Percentiles rank a stretch among this genome's conserved stretches.
Conservation (phyloP, 2,329 filamentous ascomycete genomes). For the Pseudogymnoascus sp. region DNA sequence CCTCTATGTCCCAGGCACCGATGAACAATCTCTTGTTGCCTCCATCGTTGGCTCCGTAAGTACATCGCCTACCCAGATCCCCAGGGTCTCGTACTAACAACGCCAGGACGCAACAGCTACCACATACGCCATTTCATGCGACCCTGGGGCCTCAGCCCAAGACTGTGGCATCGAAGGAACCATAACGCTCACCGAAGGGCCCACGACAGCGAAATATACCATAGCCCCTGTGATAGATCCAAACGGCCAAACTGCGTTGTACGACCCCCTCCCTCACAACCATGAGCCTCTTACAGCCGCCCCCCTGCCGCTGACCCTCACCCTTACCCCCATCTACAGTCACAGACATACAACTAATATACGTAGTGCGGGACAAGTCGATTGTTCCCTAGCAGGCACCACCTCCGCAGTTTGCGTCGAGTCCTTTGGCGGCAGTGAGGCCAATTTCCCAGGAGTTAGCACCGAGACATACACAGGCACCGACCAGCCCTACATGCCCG, state of each 20-base stretch:
- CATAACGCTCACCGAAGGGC: constrained; percentile 21
- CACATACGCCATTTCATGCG: constrained; percentile 22
- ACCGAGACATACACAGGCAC: constrained; percentile 19
- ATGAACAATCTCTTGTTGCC: constrained; percentile 19
- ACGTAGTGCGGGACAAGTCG: constrained; percentile 17
- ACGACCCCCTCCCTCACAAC: constrained; percentile 4
- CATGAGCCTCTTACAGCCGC: background rate
- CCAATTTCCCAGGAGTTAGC: constrained; percentile 20
- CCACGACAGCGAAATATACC: constrained; percentile 19
- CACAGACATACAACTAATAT: background rate
- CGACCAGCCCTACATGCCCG: constrained; percentile 19
- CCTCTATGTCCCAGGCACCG: constrained; percentile 21
- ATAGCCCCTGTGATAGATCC: constrained; percentile 14
- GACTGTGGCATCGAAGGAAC: constrained; percentile 16
- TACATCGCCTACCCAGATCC: background rate
- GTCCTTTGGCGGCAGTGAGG: constrained; percentile 19
- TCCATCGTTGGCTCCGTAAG: constrained; percentile 20
- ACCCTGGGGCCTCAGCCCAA: constrained; percentile 10
- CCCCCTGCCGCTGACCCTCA: no score
- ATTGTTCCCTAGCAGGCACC: constrained; percentile 21
- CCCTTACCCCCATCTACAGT: background rate
- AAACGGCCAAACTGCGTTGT: constrained; percentile 18
- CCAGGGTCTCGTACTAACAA: background rate
- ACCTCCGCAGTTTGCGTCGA: constrained; percentile 22
- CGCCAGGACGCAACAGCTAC: constrained; percentile 21